Conservation (phyloP, 148 eudicot species). For the Rhododendron molle region DNA sequence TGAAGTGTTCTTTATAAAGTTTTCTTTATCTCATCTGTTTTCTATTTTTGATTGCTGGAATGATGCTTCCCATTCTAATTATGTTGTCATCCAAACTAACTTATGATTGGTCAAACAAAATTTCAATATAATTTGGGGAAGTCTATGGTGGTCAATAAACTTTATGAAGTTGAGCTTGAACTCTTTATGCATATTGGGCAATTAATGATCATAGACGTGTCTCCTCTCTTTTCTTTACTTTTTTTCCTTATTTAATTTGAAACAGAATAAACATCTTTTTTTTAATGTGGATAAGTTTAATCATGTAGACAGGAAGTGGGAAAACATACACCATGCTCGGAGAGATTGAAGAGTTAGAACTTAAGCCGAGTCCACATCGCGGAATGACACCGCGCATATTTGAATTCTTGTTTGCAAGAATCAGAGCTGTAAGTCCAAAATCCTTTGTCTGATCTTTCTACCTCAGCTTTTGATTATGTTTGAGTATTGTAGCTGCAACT, state of each 20-base stretch:
- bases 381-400: slow-evolving; percentile 98
- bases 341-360: slow-evolving; percentile 74
- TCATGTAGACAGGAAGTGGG: slow-evolving; percentile 92
- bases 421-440: slow-evolving; percentile 61
- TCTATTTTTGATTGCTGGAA: neutral
- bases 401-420: slow-evolving; percentile 96
- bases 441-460: slow-evolving; percentile 8
- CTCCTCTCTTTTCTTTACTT: neutral
- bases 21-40: neutral
- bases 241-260: neutral
- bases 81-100: neutral
- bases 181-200: neutral
- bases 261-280: neutral
- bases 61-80: neutral
- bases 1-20: neutral
- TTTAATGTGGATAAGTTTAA: neutral
- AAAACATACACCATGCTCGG: slow-evolving; percentile 98
- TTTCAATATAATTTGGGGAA: neutral
- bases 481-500: neutral
- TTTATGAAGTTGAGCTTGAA: neutral
- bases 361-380: slow-evolving; percentile 75
- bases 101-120: neutral
- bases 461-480: slow-evolving; percentile 5
- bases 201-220: neutral
- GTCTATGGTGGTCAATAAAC: neutral